Evolutionary conservation across 495 filamentous ascomycete species (phyloP), one percentile per base, ranked within the genome.

Genomic region (Trichocladium antarcticum): DNA sequence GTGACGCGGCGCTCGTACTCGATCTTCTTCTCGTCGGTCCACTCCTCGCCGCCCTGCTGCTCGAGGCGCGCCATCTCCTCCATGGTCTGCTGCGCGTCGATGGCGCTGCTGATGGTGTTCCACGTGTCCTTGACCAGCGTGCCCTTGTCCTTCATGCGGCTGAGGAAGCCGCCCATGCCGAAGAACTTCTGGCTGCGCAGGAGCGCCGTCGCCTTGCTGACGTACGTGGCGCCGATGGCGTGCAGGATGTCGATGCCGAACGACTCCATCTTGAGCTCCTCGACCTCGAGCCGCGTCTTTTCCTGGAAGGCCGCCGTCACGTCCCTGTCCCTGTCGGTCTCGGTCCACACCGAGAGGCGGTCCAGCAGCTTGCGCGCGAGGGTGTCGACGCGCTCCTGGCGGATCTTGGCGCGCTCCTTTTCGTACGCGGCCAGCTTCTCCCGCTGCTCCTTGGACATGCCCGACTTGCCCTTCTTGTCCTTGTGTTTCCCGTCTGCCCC

Each of bases 201-300:
- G 60, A 95, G 82, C 0, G 84, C 81, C 20, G 84, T 84, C 10
- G 82, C 85, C 68, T 96, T 97, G 53, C 81, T 79, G 16, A 90
- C 62, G 64, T 99, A 99, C 6, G 86, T 92, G 17, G 79, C 71
- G 20, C 93, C 90, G 55, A 99, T 88, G 17, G 92, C 89, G 65
- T 99, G 92, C 19, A 99, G 72, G 56, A 99, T 99, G 58, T 99
- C 92, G 31, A 99, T 69, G 32, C 92, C 92, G 61, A 99, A 99
- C 11, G 84, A 90, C 69, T 99, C 92, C 87, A 99, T 97, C 73
- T 97, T 99, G 55, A 97, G 68, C 56, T 96, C 93, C 73, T 99
- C 92, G 12, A 95, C 87, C 67, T 97, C 93, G 21, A 94, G 79
- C n/a, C 82, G 76, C 17, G 81, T 95, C 75, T 97, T 95, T 60